Conservation (phyloP, 148 eudicot species). For the Vaccinium darrowii region DNA sequence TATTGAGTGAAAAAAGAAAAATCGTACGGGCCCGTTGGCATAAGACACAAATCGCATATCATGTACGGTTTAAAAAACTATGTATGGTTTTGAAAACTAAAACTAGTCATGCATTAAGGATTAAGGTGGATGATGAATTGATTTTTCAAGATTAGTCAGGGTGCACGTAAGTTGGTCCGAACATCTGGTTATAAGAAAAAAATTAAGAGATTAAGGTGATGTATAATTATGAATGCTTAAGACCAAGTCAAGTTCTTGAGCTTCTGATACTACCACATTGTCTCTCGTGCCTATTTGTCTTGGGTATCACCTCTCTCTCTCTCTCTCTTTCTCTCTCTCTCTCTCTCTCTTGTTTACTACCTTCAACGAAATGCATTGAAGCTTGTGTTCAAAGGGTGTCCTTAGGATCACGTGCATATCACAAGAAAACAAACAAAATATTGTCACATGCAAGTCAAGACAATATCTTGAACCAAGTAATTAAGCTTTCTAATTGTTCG, state of each 20-base stretch:
- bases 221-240: constrained; percentile 25
- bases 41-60: background rate
- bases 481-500: background rate
- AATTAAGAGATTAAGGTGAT: constrained; percentile 18
- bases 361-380: constrained; percentile 10
- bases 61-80: background rate
- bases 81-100: background rate
- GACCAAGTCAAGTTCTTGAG: constrained; percentile 19
- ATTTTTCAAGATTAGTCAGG: no score
- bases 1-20: background rate
- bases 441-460: background rate
- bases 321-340: background rate
- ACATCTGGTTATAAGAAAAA: no score
- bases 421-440: background rate
- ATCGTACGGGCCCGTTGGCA: background rate
- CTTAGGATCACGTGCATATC: constrained; percentile 6
- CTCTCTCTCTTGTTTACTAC: no score
- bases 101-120: constrained; percentile 7
- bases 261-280: constrained; percentile 14
- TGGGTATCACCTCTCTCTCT: background rate
- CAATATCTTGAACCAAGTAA: background rate
- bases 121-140: no score
- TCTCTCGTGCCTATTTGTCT: constrained; percentile 18
- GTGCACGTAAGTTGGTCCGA: background rate
- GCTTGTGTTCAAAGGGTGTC: constrained; percentile 12